Base-by-base conservation (phyloP, 257 asterid genomes). In the Plantago ovata region DNA sequence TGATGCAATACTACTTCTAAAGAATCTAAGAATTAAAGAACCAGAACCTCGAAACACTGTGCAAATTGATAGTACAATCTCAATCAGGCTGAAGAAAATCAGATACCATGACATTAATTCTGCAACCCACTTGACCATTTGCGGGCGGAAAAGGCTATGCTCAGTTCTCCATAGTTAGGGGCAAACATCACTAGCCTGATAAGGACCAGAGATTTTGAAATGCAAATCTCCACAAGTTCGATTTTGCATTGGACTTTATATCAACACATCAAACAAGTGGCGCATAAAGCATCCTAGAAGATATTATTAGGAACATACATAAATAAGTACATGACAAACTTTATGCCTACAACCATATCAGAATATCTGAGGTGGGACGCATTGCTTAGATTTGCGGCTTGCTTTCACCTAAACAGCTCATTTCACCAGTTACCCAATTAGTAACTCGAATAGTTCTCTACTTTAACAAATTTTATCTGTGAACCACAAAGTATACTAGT, bases 261-360 rank as follows among this genome's bases (percentile, higher is more conserved):
- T 24, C 40, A 50, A 65, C 51, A 63, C 58, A 58, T 69, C 46
- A 28, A n/a, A 62, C 69, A 57, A 69, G 69, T 57, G 44, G 65
- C 22, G 18, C 39, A 24, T 8, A 46, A 10, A 46, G 48, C 56
- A 50, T 32, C 9, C 4, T 53, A 56, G 48, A 9, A 28, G 20
- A 20, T 6, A 22, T 13, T 14, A 36, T 56, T 10, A 36, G 38
- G 39, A 57, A 57, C 48, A 20, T 40, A 57, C 48, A 20, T 40
- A 19, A 57, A 40, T 40, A 19, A 57, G 20, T 38, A 58, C 46
- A 19, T 58, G 10, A 42, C 22, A 42, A 50, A 41, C 8, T 20
- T 19, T 41, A 54, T 41, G 62, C 39, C 10, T 38, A 12, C 21
- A 48, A 33, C 58, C 58, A 21, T 13, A 13, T 39, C 49, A 49